Evolutionary conservation across 768 basidiomycete species (phyloP).

Genomic region (Polyporus arcularius): DNA sequence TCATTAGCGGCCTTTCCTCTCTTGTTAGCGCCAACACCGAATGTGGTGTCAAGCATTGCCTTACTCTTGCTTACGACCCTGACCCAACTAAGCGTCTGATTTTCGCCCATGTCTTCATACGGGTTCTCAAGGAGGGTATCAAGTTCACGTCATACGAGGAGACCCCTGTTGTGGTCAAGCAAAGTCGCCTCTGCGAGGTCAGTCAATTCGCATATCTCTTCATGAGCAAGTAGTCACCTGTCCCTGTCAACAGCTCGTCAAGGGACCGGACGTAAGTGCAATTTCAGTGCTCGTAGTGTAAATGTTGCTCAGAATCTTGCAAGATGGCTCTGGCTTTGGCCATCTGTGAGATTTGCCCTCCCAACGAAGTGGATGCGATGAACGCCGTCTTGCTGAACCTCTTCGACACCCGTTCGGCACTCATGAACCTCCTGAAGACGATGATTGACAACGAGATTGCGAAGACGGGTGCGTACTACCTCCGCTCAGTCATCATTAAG

Average conservation of each 20-base stretch:
- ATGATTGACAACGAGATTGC: slow-evolving; percentile 87
- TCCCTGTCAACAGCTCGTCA: slow-evolving; percentile 56
- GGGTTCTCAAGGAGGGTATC: slow-evolving; percentile 78
- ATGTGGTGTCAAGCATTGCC: slow-evolving; percentile 86
- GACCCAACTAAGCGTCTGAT: slow-evolving; percentile 73
- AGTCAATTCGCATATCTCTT: neutral
- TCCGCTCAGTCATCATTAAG: neutral
- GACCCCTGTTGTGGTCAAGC: slow-evolving; percentile 20
- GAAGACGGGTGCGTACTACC: slow-evolving; percentile 57
- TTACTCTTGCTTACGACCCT: slow-evolving; percentile 73
- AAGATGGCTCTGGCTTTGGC: slow-evolving; percentile 81
- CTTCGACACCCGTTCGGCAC: slow-evolving; percentile 74
- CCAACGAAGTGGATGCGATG: slow-evolving; percentile 79
- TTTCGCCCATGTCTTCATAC: slow-evolving; percentile 82
- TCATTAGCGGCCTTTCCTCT: slow-evolving; percentile 79
- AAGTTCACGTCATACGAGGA: slow-evolving; percentile 69
- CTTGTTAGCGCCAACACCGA: slow-evolving; percentile 84
- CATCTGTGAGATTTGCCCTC: slow-evolving; percentile 84
- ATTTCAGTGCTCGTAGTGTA: neutral
- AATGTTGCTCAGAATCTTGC: neutral
- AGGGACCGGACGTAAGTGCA: slow-evolving; percentile 65
- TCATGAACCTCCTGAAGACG: slow-evolving; percentile 74
- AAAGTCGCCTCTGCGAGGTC: slow-evolving; percentile 38
- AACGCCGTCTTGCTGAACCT: slow-evolving; percentile 83
- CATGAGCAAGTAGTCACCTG: neutral